phyloP scores from a whole-genome alignment of 495 filamentous ascomycete species.

The Penicillium dipodomyicola region DNA sequence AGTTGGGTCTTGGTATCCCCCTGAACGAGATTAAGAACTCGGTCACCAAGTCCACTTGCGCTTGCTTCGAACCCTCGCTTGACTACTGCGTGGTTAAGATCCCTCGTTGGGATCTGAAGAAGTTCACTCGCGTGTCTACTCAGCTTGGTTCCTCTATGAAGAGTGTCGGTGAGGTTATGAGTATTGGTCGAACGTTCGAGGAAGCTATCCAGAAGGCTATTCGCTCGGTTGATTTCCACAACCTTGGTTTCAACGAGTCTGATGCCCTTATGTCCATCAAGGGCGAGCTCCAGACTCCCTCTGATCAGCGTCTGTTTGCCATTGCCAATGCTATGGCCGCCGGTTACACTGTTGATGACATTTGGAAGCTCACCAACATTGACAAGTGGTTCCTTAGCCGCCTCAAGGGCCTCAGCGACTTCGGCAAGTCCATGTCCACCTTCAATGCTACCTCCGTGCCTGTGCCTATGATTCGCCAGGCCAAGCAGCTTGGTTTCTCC shows the following conservation, averaged over 20 bases:
- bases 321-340: conserved; percentile 96
- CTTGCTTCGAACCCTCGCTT: conserved; percentile 98
- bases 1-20: conserved; percentile 90
- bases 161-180: conserved; percentile 99
- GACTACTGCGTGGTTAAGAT: conserved; percentile 99
- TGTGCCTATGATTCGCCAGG: conserved; percentile 63
- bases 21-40: conserved; percentile 96
- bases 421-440: conserved; percentile 70
- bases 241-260: conserved; percentile 92
- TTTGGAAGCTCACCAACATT: conserved; percentile 96
- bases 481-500: conserved; percentile 91
- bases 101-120: conserved; percentile 97
- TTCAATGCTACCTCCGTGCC: conserved; percentile 71
- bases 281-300: conserved; percentile 92
- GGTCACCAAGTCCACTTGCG: conserved; percentile 93
- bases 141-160: conserved; percentile 98
- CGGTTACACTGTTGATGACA: conserved; percentile 91
- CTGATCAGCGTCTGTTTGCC: conserved; percentile 94
- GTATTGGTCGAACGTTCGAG: conserved; percentile 93
- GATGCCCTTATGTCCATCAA: conserved; percentile 93
- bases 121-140: conserved; percentile 94
- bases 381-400: conserved; percentile 82
- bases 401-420: conserved; percentile 86
- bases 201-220: conserved; percentile 99
- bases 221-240: conserved; percentile 88